Evolutionary conservation across 1,284 basidiomycete species (phyloP).

Genomic region (Marasmius tenuissimus): DNA sequence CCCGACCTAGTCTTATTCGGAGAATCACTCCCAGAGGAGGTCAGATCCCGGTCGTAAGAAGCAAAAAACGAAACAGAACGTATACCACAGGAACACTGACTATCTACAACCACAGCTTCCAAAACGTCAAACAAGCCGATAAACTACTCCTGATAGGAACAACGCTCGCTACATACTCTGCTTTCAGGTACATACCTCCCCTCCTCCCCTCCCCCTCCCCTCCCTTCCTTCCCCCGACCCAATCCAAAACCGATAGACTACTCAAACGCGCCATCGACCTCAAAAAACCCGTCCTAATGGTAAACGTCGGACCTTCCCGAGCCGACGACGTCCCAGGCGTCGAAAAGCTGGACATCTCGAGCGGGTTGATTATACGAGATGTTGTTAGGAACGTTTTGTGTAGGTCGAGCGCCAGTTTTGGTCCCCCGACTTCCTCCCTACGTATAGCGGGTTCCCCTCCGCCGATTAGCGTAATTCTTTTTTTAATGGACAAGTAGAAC

Average conservation of each 20-base stretch:
- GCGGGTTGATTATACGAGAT: conserved; percentile 67
- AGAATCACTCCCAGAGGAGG: conserved; percentile 68
- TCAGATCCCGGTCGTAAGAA: conserved; percentile 73
- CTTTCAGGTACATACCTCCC: conserved; percentile 71
- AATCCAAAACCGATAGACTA: conserved; percentile 46
- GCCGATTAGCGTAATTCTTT: too few species aligned
- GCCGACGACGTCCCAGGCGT: conserved; percentile 75
- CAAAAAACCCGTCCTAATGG: conserved; percentile 74
- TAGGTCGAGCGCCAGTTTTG: too few species aligned
- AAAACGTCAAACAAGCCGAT: conserved; percentile 60
- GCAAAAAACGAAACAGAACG: too few species aligned
- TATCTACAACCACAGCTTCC: conserved; percentile 47
- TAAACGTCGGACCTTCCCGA: conserved; percentile 86
- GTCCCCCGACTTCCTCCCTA: too few species aligned
- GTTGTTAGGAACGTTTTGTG: conserved; percentile 60
- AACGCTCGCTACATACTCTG: conserved; percentile 89
- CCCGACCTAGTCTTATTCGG: conserved; percentile 89
- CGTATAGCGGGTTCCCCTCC: too few species aligned
- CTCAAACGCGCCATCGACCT: conserved; percentile 78
- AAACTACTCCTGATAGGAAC: conserved; percentile 82
- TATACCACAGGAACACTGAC: not conserved
- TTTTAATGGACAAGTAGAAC: too few species aligned
- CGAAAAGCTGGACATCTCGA: conserved; percentile 75
- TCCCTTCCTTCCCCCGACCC: conserved; percentile 3
- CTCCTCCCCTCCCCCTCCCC: not conserved